Percentiles rank a stretch among this genome's conserved stretches.
phyloP scores from a whole-genome alignment of 371 early-diverging fungal species.

The Mucor velutinosus region DNA sequence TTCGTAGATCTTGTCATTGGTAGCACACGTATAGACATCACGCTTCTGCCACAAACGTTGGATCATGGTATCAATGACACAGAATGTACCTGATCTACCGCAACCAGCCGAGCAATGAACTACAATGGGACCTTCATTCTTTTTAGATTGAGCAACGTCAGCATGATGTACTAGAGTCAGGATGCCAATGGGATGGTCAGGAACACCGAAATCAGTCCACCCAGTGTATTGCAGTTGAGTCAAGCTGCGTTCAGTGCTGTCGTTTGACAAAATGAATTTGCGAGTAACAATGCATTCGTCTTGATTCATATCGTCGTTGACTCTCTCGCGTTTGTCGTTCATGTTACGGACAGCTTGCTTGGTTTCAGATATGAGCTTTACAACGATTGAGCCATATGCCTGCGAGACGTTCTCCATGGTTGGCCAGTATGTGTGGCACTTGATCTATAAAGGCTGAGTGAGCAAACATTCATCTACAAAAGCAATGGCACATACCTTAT shows the following conservation, averaged over 20 bases:
- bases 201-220: conserved; percentile 87
- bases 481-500: conserved; percentile 48
- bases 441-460: conserved; percentile 27
- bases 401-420: conserved; percentile 21
- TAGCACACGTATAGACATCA: conserved; percentile 45
- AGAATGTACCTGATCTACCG: conserved; percentile 93
- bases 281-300: conserved; percentile 28
- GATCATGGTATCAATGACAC: conserved; percentile 74
- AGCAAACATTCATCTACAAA: neutral
- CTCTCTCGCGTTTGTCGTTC: conserved; percentile 23
- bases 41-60: conserved; percentile 20
- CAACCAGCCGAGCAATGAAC: conserved; percentile 97
- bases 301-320: neutral
- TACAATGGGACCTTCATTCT: conserved; percentile 63
- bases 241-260: conserved; percentile 36
- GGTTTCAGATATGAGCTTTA: conserved; percentile 25
- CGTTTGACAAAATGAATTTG: neutral
- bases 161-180: conserved; percentile 58
- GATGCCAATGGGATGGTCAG: conserved; percentile 55
- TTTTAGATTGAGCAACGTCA: conserved; percentile 36
- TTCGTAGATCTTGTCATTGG: conserved; percentile 36
- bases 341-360: conserved; percentile 22
- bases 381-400: conserved; percentile 31
- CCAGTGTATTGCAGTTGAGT: conserved; percentile 78
- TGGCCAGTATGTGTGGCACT: conserved; percentile 78